Evolutionary conservation across 495 filamentous ascomycete species (phyloP).

Genomic region (Neurospora intermedia): DNA sequence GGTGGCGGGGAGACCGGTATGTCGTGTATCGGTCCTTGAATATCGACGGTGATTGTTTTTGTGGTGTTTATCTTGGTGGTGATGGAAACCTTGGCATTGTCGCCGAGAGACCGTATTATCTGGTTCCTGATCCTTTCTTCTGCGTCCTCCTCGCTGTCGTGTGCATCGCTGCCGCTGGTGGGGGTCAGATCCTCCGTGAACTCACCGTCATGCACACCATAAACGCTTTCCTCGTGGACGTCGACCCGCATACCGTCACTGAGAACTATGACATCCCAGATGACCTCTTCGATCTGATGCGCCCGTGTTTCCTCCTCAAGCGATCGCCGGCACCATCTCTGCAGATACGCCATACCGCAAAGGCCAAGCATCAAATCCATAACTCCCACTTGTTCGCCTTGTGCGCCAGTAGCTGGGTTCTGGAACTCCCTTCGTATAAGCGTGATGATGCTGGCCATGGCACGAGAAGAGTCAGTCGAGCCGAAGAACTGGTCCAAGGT

Average conservation of each 20-base stretch:
- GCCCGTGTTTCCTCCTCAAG: constrained; percentile 45
- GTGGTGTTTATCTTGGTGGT: constrained; percentile 53
- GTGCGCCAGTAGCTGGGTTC: constrained; percentile 45
- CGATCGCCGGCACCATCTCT: constrained; percentile 52
- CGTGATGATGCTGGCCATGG: constrained; percentile 69
- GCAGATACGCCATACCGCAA: constrained; percentile 61
- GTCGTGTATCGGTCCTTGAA: constrained; percentile 50
- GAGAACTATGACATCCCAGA: constrained; percentile 74
- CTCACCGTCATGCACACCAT: constrained; percentile 24
- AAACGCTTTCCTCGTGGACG: constrained; percentile 35
- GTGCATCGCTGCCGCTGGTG: constrained; percentile 11
- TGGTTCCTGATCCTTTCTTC: constrained; percentile 34
- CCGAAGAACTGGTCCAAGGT: constrained; percentile 66
- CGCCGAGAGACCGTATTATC: constrained; percentile 33
- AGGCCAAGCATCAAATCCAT: constrained; percentile 55
- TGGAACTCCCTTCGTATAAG: constrained; percentile 63
- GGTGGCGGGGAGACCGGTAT: constrained; percentile 52
- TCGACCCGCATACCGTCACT: constrained; percentile 53
- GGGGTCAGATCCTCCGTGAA: constrained; percentile 31
- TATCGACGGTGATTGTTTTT: constrained; percentile 63
- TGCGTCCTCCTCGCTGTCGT: constrained; percentile 26
- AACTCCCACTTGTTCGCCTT: constrained; percentile 54
- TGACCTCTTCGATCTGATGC: constrained; percentile 46
- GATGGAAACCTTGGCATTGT: constrained; percentile 49
- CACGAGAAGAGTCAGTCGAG: constrained; percentile 66